These are phyloP conservation scores for Aspergillus quadrilineatus DNA, from an alignment of 2,329 filamentous ascomycete species.

Conservation along the genomic window DNA sequence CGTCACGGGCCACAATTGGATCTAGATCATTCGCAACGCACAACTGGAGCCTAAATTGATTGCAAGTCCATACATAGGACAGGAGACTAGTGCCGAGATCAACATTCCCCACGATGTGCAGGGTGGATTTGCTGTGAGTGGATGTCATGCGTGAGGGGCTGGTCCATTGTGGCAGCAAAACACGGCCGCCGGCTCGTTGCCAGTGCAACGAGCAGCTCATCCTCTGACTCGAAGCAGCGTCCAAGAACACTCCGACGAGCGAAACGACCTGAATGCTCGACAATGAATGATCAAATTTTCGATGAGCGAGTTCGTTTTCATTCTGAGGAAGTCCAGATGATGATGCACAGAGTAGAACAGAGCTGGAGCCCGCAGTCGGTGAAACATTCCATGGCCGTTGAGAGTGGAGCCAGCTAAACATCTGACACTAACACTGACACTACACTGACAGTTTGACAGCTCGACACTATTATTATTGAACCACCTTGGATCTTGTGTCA, in stretches of 20 bases:
- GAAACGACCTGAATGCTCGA: too few relatives aligned
- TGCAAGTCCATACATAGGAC: conserved; percentile 8
- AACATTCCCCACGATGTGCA: conserved; percentile 12
- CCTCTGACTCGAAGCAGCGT: background rate
- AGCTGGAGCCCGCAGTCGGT: background rate
- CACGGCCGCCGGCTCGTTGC: conserved; percentile 21
- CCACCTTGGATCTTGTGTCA: too few relatives aligned
- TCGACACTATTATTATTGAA: background rate
- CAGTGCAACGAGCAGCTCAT: conserved; percentile 18
- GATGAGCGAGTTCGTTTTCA: too few relatives aligned
- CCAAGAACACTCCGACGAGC: background rate
- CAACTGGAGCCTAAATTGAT: conserved; percentile 11
- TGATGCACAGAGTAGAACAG: too few relatives aligned
- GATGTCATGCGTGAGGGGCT: conserved; percentile 14
- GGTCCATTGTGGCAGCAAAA: conserved; percentile 14
- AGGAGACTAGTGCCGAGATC: background rate
- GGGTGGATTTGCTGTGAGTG: conserved; percentile 9
- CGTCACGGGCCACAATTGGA: conserved; percentile 4
- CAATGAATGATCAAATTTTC: too few relatives aligned
- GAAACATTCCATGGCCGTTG: background rate
- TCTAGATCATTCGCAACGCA: conserved; percentile 14
- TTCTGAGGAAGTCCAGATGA: too few relatives aligned
- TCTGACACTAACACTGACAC: background rate
- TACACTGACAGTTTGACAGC: background rate
- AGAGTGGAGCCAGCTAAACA: background rate